Conservation (phyloP, 2,329 filamentous ascomycete genomes). For the Sporothrix pseudoabietina region DNA sequence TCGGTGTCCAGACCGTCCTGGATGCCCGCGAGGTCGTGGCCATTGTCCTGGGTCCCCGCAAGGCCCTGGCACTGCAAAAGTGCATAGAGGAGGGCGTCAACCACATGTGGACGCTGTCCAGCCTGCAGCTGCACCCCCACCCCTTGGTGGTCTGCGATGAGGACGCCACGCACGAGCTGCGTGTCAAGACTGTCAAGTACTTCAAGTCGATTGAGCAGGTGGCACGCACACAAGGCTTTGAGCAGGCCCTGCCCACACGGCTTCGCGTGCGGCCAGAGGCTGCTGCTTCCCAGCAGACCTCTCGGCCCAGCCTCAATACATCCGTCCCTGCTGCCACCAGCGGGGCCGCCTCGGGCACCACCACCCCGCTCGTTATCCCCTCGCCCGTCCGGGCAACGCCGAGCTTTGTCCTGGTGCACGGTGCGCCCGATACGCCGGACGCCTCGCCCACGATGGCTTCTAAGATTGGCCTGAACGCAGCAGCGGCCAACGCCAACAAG, state of each 20-base stretch:
- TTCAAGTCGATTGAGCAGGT: constrained; percentile 64
- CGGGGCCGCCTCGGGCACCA: constrained; percentile 36
- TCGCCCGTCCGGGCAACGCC: constrained; percentile 28
- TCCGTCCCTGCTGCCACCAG: constrained; percentile 29
- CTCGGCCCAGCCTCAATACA: constrained; percentile 27
- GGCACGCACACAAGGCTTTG: constrained; percentile 50
- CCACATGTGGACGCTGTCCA: constrained; percentile 79
- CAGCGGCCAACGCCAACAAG: neutral
- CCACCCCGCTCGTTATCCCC: constrained; percentile 29
- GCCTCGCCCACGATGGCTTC: constrained; percentile 56
- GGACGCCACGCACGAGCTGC: constrained; percentile 65
- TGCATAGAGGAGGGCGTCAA: constrained; percentile 75
- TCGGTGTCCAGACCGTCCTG: constrained; percentile 57
- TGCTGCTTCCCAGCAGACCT: constrained; percentile 41
- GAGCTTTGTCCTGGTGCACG: constrained; percentile 41
- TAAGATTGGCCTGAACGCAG: neutral
- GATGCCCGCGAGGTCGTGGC: constrained; percentile 74
- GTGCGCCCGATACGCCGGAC: constrained; percentile 42
- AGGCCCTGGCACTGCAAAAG: constrained; percentile 70
- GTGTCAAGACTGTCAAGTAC: constrained; percentile 67
- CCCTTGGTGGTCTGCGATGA: constrained; percentile 76
- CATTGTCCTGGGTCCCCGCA: constrained; percentile 72
- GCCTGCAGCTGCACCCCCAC: constrained; percentile 71
- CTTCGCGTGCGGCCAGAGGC: constrained; percentile 55
- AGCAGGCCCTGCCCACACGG: constrained; percentile 54